Conservation (phyloP, 2,329 filamentous ascomycete genomes). For the Purpureocillium takamizusanense region DNA sequence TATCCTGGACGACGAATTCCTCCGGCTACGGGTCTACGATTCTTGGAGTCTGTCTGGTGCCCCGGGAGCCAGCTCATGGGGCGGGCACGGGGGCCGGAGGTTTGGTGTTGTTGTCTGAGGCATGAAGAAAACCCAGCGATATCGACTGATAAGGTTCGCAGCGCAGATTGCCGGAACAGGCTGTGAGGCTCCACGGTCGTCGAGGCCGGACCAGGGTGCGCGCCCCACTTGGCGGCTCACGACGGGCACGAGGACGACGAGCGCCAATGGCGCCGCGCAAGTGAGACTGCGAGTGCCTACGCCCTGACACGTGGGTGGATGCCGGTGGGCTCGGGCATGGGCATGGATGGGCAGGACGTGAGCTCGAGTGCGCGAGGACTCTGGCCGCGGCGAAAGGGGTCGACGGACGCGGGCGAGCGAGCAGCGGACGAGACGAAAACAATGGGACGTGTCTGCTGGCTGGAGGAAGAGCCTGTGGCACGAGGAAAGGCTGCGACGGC, state of each 20-base stretch:
- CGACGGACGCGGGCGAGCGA: too few species aligned
- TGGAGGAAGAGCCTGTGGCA: too few species aligned
- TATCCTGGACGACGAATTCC: background rate
- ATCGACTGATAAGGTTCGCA: constrained; percentile 7
- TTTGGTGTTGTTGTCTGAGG: constrained; percentile 12
- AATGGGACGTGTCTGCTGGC: too few species aligned
- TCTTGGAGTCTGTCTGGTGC: too few species aligned
- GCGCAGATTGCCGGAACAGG: constrained; percentile 10
- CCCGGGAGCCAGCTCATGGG: too few species aligned
- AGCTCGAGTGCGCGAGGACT: background rate
- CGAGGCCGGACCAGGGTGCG: constrained; percentile 4
- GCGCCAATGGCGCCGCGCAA: constrained; percentile 3
- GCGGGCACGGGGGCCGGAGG: constrained; percentile 2
- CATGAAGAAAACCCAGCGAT: constrained; percentile 7
- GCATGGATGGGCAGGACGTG: constrained; percentile 3
- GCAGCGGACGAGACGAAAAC: too few species aligned
- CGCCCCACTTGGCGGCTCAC: constrained; percentile 6
- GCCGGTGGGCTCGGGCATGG: constrained; percentile 1
- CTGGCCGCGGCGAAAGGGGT: too few species aligned
- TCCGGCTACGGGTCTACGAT: background rate
- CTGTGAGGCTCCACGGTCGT: constrained; percentile 5
- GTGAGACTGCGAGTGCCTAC: constrained; percentile 3
- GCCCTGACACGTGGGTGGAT: constrained; percentile 13
- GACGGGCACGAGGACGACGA: constrained; percentile 3
- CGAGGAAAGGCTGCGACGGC: too few species aligned